Base-by-base conservation (phyloP, 768 basidiomycete species). In the Suillus weaverae region DNA sequence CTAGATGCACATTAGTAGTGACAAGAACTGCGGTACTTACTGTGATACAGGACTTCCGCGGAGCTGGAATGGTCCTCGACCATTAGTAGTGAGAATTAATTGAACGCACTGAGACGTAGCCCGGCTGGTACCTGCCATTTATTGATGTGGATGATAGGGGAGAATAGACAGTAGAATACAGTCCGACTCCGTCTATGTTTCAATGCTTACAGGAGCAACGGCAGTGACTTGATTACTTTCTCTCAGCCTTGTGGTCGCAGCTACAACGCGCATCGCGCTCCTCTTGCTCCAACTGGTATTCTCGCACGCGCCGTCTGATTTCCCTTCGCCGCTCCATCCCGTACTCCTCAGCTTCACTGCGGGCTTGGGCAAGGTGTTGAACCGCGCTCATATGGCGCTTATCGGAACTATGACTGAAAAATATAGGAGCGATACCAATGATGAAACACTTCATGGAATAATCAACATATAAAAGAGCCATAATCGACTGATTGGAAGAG, bases 341-440 rank as follows among this genome's bases (percentile, higher is more conserved):
- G 46, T 83, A 72, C 66, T 85, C 81, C 50, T 79, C 76, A 8
- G 88, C 87, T 41, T 89, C 89, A 16, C 73, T 71, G 20, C 86
- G 81, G 5, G 88, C 90, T 64, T 84, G 81, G 0, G 85, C 81
- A 22, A 91, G 82, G 66, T 89, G 89, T 10, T 76, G 74, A 1
- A 81, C 84, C 0, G 90, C 90, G 3, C 77, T 76, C 14, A 73
- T 74, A 68, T 90, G 89, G 0, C 74, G 76, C 66, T 78, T 78
- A 43, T 84, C 46, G 73, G 77, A 48, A 74, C 73, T 64, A 77
- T 65, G 64, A 65, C 69, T 73, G 26, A 84, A 70, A 22, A 84
- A 38, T 22, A 78, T 73, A 0, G 85, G 84, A 18, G 79, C 79
- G 13, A 88, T 66, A 7, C 83, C 84, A 10, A 77, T 74, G 1